Evolutionary conservation across 768 basidiomycete species (phyloP).

Genomic region (Phylloporus arenicola): DNA sequence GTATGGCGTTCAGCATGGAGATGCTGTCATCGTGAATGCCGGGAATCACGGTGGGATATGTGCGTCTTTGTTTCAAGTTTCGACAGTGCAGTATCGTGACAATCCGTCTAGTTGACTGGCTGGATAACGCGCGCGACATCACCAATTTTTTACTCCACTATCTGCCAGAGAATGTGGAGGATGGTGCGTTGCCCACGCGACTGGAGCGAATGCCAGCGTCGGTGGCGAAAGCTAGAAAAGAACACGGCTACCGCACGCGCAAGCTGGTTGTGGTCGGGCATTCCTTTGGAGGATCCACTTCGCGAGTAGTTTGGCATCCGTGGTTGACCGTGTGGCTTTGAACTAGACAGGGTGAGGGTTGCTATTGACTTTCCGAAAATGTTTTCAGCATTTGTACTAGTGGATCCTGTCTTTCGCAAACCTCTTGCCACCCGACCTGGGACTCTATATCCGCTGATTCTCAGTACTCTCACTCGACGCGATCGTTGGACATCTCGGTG

Average conservation of each 20-base stretch:
- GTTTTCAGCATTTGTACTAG: constrained; percentile 65
- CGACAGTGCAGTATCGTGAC: background rate
- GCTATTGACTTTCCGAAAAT: constrained; percentile 58
- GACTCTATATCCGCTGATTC: constrained; percentile 11
- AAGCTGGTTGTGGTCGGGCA: constrained; percentile 73
- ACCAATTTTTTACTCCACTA: constrained; percentile 67
- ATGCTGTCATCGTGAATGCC: constrained; percentile 67
- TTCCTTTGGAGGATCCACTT: constrained; percentile 76
- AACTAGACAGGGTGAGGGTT: constrained; percentile 47
- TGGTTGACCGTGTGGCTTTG: background rate
- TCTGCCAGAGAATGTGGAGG: constrained; percentile 43
- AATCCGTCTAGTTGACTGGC: constrained; percentile 59
- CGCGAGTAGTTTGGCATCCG: constrained; percentile 40
- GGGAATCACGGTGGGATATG: constrained; percentile 52
- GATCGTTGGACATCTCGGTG: constrained; percentile 61
- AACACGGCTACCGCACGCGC: constrained; percentile 47
- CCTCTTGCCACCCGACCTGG: constrained; percentile 4
- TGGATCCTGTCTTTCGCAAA: constrained; percentile 68
- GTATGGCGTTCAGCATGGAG: constrained; percentile 77
- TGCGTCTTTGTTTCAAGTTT: constrained; percentile 29
- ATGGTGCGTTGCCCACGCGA: constrained; percentile 43
- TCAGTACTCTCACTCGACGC: constrained; percentile 55
- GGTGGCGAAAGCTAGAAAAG: constrained; percentile 40
- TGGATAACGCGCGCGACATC: constrained; percentile 72
- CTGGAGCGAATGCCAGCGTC: constrained; percentile 43